These are phyloP conservation scores for Heterobasidion irregulare DNA, from an alignment of 1,284 basidiomycete species.

Conservation along the genomic window DNA sequence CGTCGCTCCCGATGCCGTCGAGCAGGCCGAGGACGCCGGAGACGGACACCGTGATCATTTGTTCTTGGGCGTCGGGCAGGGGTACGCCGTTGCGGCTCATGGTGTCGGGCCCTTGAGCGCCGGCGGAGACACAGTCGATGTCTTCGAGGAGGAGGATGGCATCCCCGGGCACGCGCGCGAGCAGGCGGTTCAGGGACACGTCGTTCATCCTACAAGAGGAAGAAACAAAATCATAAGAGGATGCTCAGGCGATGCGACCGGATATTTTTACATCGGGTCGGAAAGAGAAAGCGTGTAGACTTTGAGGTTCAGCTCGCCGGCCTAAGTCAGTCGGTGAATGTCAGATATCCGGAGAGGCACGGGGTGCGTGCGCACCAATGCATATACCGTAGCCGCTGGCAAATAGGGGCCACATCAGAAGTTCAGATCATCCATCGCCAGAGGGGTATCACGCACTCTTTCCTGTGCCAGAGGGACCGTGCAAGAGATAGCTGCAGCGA, in stretches of 20 bases:
- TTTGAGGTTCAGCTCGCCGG: not conserved
- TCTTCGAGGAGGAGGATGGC: conserved; percentile 2
- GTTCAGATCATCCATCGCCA: not conserved
- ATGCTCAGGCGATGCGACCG: not conserved
- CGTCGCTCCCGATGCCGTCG: conserved; percentile 1
- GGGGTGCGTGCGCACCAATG: not conserved
- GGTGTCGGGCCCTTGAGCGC: not conserved
- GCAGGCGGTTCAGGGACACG: not conserved
- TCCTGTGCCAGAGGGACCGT: not conserved
- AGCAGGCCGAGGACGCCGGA: conserved; percentile 1
- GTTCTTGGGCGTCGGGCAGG: not conserved
- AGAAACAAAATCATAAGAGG: not conserved
- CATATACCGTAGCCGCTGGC: not conserved
- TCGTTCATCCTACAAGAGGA: not conserved
- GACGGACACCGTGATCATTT: not conserved
- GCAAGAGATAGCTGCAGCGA: not conserved
- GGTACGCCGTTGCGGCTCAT: not conserved
- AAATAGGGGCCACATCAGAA: not conserved
- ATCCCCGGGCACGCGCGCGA: not conserved
- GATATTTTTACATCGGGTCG: not conserved
- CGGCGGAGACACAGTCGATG: not conserved
- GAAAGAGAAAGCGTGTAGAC: conserved; percentile 1
- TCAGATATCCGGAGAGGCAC: no score
- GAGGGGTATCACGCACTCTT: not conserved
- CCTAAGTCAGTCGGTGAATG: not conserved